These are phyloP conservation scores for Cadophora luteo-olivacea DNA, from an alignment of 2,329 filamentous ascomycete species.

Conservation along the genomic window DNA sequence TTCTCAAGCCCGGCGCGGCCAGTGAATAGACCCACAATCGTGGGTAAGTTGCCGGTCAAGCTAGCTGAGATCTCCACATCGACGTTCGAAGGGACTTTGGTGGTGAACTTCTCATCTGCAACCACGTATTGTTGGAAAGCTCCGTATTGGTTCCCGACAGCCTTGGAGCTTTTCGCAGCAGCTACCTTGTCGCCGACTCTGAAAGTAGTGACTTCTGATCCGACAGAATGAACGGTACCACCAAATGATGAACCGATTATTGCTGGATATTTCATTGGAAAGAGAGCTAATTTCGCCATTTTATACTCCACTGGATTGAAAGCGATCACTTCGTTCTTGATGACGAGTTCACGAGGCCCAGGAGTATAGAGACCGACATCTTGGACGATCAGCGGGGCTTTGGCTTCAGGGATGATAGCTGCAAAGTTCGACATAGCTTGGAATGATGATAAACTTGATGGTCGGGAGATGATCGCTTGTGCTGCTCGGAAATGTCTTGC, in stretches of 20 bases:
- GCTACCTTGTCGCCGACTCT: slow-evolving; percentile 42
- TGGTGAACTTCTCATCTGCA: slow-evolving; percentile 19
- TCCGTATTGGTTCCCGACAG: slow-evolving; percentile 30
- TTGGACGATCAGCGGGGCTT: slow-evolving; percentile 44
- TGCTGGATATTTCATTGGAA: slow-evolving; percentile 39
- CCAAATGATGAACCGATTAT: slow-evolving; percentile 44
- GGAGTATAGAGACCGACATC: slow-evolving; percentile 46
- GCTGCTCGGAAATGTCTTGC: background rate
- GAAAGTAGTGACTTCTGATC: slow-evolving; percentile 39
- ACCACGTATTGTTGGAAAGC: slow-evolving; percentile 39
- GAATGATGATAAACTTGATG: background rate
- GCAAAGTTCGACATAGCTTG: slow-evolving; percentile 38
- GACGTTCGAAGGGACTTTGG: slow-evolving; percentile 19
- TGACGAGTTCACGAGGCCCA: slow-evolving; percentile 40
- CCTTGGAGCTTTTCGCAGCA: slow-evolving; percentile 18
- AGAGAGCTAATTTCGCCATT: slow-evolving; percentile 37
- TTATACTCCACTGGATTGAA: slow-evolving; percentile 48
- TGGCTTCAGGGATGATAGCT: slow-evolving; percentile 36
- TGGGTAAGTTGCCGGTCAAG: slow-evolving; percentile 39
- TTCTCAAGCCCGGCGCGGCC: slow-evolving; percentile 22
- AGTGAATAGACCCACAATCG: slow-evolving; percentile 39
- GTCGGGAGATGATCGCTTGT: background rate
- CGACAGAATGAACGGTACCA: slow-evolving; percentile 42
- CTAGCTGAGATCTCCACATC: slow-evolving; percentile 27
- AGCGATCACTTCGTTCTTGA: slow-evolving; percentile 44